Evolutionary conservation across 2,329 filamentous ascomycete species (phyloP), one percentile per base, ranked within the genome.

Genomic region (Botrytis medusae): DNA sequence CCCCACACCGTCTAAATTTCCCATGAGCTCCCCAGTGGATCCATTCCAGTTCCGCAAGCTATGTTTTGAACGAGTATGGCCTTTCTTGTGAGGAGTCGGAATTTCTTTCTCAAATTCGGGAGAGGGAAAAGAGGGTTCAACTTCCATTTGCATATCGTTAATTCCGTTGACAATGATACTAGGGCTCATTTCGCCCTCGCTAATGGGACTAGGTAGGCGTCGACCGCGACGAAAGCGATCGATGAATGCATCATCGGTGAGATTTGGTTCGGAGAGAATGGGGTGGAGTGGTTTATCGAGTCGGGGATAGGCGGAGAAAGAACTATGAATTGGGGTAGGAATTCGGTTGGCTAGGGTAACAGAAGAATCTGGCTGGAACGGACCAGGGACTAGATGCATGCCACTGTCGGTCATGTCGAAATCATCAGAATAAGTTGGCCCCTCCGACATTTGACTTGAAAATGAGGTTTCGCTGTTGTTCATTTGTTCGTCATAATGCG

Each of bases 241-340:
- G 62, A 79, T 73, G 40, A 77, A 68, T 60, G 74, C 77, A 25
- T 77, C 34, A 76, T 76, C 42, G 75, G 73, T 8, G 78, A 79
- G 68, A 76, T 78, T 67, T 79, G 78, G 61, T 81, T 81, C 57
- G 79, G 80, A 29, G 80, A 81, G n/a, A 80, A 78, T 42, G 25
- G 59, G 22, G n/a, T 65, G 46, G 22, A 64, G 59, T 37, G 60
- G 46, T 65, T 71, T 57, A 63, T 65, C 61, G 4, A 48, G 34
- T 40, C 25, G 69, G 25, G 40, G 18, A 40, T 57, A 77, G 22
- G 77, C 75, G n/a, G 78, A 75, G 71, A 81, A 82, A 1, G 79
- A 79, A 67, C 77, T 78, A 62, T 81, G 78, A 57, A 82, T 81
- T 51, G 81, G 81, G 12, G 81, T 82, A 20, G 81, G 80, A 46